These are phyloP conservation scores for Sphaerulina populicola DNA, from an alignment of 2,329 filamentous ascomycete genomes.

Conservation along the genomic window DNA sequence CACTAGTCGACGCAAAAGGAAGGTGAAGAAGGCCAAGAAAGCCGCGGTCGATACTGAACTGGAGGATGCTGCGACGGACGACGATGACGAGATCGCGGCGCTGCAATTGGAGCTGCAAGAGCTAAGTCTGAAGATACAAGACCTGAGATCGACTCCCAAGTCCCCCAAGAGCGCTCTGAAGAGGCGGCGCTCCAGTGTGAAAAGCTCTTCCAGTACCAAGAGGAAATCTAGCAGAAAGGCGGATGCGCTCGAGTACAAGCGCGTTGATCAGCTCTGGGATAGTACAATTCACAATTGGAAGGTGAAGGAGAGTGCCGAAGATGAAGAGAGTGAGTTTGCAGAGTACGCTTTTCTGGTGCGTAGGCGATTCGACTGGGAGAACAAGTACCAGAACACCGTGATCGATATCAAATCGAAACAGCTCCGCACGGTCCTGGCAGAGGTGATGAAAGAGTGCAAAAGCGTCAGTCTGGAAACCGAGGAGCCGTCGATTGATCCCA, in stretches of 20 bases:
- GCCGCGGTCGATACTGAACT: conserved; percentile 11
- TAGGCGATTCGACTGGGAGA: conserved; percentile 74
- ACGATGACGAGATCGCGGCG: conserved; percentile 12
- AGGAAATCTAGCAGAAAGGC: conserved; percentile 16
- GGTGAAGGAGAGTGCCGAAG: conserved; percentile 57
- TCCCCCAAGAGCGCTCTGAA: conserved; percentile 12
- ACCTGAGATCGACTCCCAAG: conserved; percentile 16
- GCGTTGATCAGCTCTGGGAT: conserved; percentile 56
- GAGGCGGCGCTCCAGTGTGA: conserved; percentile 19
- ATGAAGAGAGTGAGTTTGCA: conserved; percentile 62
- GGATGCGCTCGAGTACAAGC: conserved; percentile 55
- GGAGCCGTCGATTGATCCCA: conserved; percentile 54
- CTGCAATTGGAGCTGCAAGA: conserved; percentile 19
- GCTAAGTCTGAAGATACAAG: conserved; percentile 17
- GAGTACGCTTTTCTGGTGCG: conserved; percentile 77
- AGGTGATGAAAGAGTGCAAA: conserved; percentile 68
- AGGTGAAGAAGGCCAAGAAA: conserved; percentile 18
- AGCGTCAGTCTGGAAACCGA: conserved; percentile 74
- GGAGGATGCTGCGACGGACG: conserved; percentile 16
- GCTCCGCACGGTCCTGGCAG: conserved; percentile 60
- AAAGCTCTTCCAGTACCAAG: conserved; percentile 16
- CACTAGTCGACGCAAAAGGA: conserved; percentile 19
- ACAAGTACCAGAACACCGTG: conserved; percentile 64
- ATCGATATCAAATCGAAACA: conserved; percentile 81
- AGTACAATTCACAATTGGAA: conserved; percentile 56